Percentiles rank a stretch among this genome's conserved stretches.
Evolutionary conservation across 768 basidiomycete genomes (phyloP).

Genomic region (Mycena crocata): DNA sequence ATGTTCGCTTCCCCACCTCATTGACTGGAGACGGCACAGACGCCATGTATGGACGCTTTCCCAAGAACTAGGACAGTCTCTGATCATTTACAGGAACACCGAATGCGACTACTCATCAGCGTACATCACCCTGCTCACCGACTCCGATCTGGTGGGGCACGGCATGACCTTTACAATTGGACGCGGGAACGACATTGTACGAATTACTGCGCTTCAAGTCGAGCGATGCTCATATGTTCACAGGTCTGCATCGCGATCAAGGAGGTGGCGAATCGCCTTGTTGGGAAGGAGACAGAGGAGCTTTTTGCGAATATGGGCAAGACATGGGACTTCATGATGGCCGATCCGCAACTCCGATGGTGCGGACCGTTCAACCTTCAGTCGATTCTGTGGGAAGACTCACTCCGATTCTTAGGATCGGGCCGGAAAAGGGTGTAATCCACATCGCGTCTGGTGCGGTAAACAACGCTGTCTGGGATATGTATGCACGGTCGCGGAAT

Average conservation of each 20-base stretch:
- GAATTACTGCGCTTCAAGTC: slow-evolving; percentile 11
- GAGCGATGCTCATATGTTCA: not conserved
- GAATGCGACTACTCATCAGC: slow-evolving; percentile 97
- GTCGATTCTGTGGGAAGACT: not conserved
- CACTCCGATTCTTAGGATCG: slow-evolving; percentile 67
- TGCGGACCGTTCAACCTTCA: slow-evolving; percentile 44
- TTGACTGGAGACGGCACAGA: slow-evolving; percentile 93
- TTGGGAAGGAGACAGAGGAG: slow-evolving; percentile 84
- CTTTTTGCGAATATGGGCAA: slow-evolving; percentile 93
- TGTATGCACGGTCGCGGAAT: slow-evolving; percentile 81
- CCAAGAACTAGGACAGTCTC: not conserved
- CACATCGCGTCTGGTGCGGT: slow-evolving; percentile 91
- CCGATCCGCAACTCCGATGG: slow-evolving; percentile 94
- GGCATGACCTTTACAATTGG: slow-evolving; percentile 97
- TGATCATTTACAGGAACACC: slow-evolving; percentile 74
- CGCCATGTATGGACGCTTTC: slow-evolving; percentile 72
- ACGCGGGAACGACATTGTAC: slow-evolving; percentile 93
- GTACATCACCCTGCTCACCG: slow-evolving; percentile 83
- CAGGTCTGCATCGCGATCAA: slow-evolving; percentile 87
- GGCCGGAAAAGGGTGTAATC: slow-evolving; percentile 96
- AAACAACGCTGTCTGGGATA: slow-evolving; percentile 94
- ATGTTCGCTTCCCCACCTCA: slow-evolving; percentile 93
- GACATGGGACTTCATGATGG: slow-evolving; percentile 87
- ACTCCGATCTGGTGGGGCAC: slow-evolving; percentile 84
- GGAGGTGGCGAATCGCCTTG: slow-evolving; percentile 81